phyloP scores from a whole-genome alignment of 208 protist species.

The Trypanosoma melophagium region DNA sequence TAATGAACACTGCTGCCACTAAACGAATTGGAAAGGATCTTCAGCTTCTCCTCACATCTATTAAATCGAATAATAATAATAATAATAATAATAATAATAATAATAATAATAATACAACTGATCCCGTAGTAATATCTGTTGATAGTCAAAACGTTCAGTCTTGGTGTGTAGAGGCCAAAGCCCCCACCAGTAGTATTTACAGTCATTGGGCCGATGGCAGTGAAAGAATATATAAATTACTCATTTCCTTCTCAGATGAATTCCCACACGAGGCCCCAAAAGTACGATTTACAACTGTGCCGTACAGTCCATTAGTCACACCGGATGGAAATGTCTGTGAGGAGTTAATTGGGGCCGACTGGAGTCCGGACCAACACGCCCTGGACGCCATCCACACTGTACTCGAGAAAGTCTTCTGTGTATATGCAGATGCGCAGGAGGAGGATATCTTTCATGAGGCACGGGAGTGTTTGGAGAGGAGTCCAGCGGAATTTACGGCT shows the following conservation, averaged over 20 bases:
- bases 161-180: constrained; percentile 42
- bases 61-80: constrained; percentile 1
- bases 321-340: constrained; percentile 51
- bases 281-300: constrained; percentile 45
- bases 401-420: constrained; percentile 41
- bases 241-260: constrained; percentile 39
- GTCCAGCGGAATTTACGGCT: constrained; percentile 30
- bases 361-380: constrained; percentile 43
- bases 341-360: constrained; percentile 36
- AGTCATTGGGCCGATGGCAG: neutral
- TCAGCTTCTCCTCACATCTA: constrained; percentile 23
- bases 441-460: constrained; percentile 49
- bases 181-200: constrained; percentile 57
- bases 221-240: constrained; percentile 30
- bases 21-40: constrained; percentile 53
- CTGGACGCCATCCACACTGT: constrained; percentile 38
- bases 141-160: constrained; percentile 35
- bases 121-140: neutral
- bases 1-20: constrained; percentile 17
- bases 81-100: neutral
- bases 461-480: constrained; percentile 23
- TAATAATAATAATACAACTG: neutral
- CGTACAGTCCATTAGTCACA: constrained; percentile 69
- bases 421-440: constrained; percentile 30
- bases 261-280: constrained; percentile 67